Evolutionary conservation across 306 rosid species (phyloP).

Genomic region (Casuarina glauca): DNA sequence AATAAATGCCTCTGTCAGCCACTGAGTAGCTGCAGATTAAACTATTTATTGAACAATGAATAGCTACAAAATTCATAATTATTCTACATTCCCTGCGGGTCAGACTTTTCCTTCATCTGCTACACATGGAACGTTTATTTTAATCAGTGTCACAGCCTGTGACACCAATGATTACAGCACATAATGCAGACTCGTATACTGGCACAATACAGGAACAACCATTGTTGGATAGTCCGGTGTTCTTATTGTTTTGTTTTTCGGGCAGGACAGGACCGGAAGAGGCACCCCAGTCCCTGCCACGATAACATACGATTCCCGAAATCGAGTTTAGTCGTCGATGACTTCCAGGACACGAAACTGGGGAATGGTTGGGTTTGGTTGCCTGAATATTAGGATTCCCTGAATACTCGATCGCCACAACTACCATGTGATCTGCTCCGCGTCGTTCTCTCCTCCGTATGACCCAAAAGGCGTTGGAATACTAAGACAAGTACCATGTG

Average conservation of each 20-base stretch:
- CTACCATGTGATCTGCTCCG: not conserved
- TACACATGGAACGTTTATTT: not conserved
- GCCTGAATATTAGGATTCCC: not conserved
- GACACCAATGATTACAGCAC: not conserved
- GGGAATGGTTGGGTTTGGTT: not conserved
- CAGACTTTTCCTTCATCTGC: not conserved
- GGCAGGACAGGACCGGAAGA: not conserved
- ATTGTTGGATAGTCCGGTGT: not conserved
- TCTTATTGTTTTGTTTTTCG: not conserved
- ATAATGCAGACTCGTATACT: not conserved
- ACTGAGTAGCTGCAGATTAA: not conserved
- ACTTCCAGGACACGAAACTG: not conserved
- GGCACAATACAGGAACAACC: not conserved
- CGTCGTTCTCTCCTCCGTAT: not conserved
- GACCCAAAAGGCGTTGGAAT: not conserved
- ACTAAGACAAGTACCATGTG: not conserved
- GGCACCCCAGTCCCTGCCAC: not conserved
- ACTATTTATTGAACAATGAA: too few species aligned
- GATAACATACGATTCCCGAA: not conserved
- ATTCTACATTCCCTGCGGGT: not conserved
- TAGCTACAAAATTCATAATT: not conserved
- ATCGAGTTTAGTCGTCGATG: not conserved
- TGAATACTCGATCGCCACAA: not conserved
- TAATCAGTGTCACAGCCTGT: not conserved
- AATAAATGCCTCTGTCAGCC: not conserved